These are phyloP conservation scores for Cenchrus purpureus DNA, from an alignment of 176 grass and related monocot genomes.

Conservation along the genomic window DNA sequence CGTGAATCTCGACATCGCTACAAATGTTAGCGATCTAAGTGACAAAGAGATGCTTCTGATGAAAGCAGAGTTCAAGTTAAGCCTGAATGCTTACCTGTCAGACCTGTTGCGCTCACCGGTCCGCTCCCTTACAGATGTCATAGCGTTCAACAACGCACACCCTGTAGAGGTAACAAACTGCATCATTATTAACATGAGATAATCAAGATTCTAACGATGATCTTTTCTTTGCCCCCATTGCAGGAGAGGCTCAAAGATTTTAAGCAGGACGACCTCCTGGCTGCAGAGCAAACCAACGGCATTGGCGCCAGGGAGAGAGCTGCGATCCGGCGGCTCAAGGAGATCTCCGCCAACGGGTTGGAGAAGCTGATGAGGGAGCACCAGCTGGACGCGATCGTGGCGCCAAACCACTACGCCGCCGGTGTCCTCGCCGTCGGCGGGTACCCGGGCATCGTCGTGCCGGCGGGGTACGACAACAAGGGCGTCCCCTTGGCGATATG, in stretches of 20 bases:
- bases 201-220: neutral
- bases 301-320: slow-evolving; percentile 25
- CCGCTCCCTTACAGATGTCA: slow-evolving; percentile 52
- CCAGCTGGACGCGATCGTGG: slow-evolving; percentile 48
- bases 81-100: slow-evolving; percentile 53
- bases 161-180: slow-evolving; percentile 23
- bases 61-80: slow-evolving; percentile 58
- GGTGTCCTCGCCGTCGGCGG: slow-evolving; percentile 51
- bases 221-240: neutral
- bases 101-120: slow-evolving; percentile 55
- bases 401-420: neutral
- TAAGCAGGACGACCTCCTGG: slow-evolving; percentile 40
- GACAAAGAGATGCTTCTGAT: neutral
- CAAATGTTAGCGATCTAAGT: neutral
- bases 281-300: slow-evolving; percentile 43
- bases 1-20: slow-evolving; percentile 29
- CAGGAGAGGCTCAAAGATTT: slow-evolving; percentile 63
- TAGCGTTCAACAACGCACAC: slow-evolving; percentile 61
- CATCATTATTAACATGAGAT: no score
- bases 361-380: slow-evolving; percentile 54
- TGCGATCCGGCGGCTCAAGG: slow-evolving; percentile 36
- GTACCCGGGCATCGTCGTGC: slow-evolving; percentile 57
- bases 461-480: slow-evolving; percentile 43
- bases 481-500: slow-evolving; percentile 54
- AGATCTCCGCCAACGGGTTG: slow-evolving; percentile 44